Evolutionary conservation across 2,329 filamentous ascomycete species (phyloP), one percentile per base, ranked within the genome.

Genomic region (Botrytis squamosa): DNA sequence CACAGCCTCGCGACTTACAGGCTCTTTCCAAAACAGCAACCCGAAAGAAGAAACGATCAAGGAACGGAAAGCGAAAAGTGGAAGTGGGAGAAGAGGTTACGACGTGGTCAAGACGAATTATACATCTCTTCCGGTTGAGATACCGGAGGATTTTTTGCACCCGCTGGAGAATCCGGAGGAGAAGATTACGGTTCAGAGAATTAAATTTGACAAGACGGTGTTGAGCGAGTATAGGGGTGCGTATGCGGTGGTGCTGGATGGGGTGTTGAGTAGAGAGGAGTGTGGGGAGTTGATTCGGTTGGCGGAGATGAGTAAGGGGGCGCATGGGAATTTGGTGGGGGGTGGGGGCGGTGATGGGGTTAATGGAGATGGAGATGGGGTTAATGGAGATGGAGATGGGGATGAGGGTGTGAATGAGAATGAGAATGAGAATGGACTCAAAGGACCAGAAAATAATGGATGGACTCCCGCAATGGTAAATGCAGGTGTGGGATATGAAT

Each of bases 221-320:
- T 80, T 93, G 4, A 85, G 85, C 1, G 84, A 88, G 76, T 90
- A 89, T 82, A 81, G 84, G 38, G 82, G 83, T 46, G 78, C 82
- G 25, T 90, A 89, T 80, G 91, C 91, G 8, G 85, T 88, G 12
- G 82, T 92, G 0, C 84, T 93, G 7, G 90, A 93, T 80, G 52
- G 64, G 16, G 64, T 72, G 2, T 25, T 72, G 38, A 72, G 22
- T 44, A 38, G 16, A 29, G 52, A 72, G 38, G 71, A 72, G 40
- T 72, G 71, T 33, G 33, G 16, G 9, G 25, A 46, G 29, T 36
- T 72, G 38, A 36, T 69, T 18, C 22, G 33, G 33, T 29, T 72
- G 38, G 71, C 64, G 63, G 71, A 72, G 52, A 72, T 72, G 71
- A 68, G 71, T 33, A 40, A 46, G 25, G 71, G 71, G 4, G 71